phyloP scores from a whole-genome alignment of 108 stramenopile species.

The Schizochytrium sp. region DNA sequence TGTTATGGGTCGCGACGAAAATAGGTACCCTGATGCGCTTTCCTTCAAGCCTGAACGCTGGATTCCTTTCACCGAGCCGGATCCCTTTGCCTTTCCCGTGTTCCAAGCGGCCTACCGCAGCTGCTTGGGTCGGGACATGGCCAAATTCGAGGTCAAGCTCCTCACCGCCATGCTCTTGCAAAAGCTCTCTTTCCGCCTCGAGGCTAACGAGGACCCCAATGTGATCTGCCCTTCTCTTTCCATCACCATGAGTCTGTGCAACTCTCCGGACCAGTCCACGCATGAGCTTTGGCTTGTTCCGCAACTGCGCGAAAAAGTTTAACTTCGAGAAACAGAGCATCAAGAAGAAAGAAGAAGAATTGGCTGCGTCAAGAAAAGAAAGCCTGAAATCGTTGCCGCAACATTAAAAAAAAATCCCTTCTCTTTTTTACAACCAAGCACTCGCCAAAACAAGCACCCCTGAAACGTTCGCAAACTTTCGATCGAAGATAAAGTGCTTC shows the following conservation, averaged over 20 bases:
- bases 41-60: constrained; percentile 20
- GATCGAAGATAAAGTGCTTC: too few species aligned
- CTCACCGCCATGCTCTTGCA: constrained; percentile 10
- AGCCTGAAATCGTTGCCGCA: too few species aligned
- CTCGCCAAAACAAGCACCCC: too few species aligned
- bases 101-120: constrained; percentile 41
- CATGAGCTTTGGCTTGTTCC: neutral
- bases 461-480: too few species aligned
- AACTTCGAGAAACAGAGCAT: too few species aligned
- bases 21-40: neutral
- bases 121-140: constrained; percentile 41
- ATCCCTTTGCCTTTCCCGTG: constrained; percentile 24
- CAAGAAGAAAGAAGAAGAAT: too few species aligned
- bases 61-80: constrained; percentile 25
- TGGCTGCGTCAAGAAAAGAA: too few species aligned
- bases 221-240: neutral
- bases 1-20: constrained; percentile 31
- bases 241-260: neutral
- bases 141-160: constrained; percentile 37
- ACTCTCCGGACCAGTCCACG: neutral
- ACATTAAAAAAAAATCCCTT: too few species aligned
- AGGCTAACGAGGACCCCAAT: constrained; percentile 8
- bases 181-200: neutral
- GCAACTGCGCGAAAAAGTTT: neutral
- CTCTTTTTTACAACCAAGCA: too few species aligned